phyloP scores from a whole-genome alignment of 495 filamentous ascomycete genomes.

The Parathielavia appendiculata region DNA sequence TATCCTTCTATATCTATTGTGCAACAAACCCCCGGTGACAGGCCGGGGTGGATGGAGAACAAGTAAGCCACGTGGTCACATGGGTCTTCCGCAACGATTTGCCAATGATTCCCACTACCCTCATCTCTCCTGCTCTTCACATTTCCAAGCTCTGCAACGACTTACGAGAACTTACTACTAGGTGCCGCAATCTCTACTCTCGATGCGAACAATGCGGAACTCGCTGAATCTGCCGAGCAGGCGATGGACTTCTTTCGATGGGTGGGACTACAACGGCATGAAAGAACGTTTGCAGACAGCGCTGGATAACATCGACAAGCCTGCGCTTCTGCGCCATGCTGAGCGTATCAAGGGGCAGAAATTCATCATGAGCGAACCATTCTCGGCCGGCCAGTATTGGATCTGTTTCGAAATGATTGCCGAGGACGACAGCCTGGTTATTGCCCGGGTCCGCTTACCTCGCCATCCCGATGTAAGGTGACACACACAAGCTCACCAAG shows the following conservation, averaged over 20 bases:
- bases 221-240: slow-evolving; percentile 24
- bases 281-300: slow-evolving; percentile 22
- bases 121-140: too few relatives aligned
- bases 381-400: slow-evolving; percentile 33
- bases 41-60: too few relatives aligned
- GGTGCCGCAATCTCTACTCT: too few relatives aligned
- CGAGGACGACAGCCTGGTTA: slow-evolving; percentile 19
- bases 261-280: slow-evolving; percentile 31
- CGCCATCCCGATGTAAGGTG: slow-evolving; percentile 28
- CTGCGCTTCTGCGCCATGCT: slow-evolving; percentile 23
- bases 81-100: too few relatives aligned
- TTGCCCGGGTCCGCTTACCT: slow-evolving; percentile 27
- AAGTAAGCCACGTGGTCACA: too few relatives aligned
- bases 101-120: too few relatives aligned
- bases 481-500: too few relatives aligned
- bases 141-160: too few relatives aligned
- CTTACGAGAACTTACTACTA: too few relatives aligned
- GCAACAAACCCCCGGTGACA: too few relatives aligned
- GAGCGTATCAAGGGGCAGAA: slow-evolving; percentile 15
- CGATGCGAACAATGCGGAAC: too few relatives aligned
- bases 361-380: slow-evolving; percentile 27
- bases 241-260: slow-evolving; percentile 29
- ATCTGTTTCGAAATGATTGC: slow-evolving; percentile 31
- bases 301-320: slow-evolving; percentile 25
- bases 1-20: too few relatives aligned